phyloP scores from a whole-genome alignment of 805 yeast genomes.

The Yamadazyma insecticola region DNA sequence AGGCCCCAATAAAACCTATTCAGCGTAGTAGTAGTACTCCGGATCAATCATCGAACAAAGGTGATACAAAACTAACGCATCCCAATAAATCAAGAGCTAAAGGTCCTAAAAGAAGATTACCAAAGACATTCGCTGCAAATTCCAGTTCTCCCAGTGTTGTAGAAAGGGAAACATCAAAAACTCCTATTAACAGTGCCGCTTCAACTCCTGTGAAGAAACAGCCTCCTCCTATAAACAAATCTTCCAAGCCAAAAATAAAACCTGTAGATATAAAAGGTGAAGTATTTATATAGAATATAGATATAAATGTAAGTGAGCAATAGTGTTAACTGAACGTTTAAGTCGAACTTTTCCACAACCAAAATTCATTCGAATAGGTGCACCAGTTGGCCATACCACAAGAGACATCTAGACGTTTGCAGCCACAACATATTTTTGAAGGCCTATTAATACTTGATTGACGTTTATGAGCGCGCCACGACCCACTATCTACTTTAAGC shows the following conservation, averaged over 20 bases:
- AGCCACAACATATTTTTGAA: too few relatives aligned
- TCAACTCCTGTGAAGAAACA: not conserved
- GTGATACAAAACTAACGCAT: constrained; percentile 28
- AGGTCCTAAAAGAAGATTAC: constrained; percentile 51
- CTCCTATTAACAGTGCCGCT: not conserved
- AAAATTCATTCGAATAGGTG: too few relatives aligned
- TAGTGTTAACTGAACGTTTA: too few relatives aligned
- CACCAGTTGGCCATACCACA: too few relatives aligned
- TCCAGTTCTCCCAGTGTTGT: not conserved
- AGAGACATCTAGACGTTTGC: too few relatives aligned
- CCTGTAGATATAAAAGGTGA: constrained; percentile 10
- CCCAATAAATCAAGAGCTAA: constrained; percentile 43
- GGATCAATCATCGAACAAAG: constrained; percentile 5
- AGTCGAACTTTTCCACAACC: too few relatives aligned
- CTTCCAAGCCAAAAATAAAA: constrained; percentile 7
- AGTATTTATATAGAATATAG: constrained; percentile 9
- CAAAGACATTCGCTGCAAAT: constrained; percentile 16
- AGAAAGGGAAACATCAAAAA: too few relatives aligned
- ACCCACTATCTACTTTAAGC: too few relatives aligned
- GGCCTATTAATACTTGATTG: too few relatives aligned
- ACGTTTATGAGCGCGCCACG: too few relatives aligned
- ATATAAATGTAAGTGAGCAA: not conserved
- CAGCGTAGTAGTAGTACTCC: constrained; percentile 4
- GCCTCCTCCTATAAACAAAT: constrained; percentile 9
- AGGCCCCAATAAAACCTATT: constrained; percentile 2